Conservation (phyloP, 192 early-diverging fungal genomes). For the Podila epicladia region DNA sequence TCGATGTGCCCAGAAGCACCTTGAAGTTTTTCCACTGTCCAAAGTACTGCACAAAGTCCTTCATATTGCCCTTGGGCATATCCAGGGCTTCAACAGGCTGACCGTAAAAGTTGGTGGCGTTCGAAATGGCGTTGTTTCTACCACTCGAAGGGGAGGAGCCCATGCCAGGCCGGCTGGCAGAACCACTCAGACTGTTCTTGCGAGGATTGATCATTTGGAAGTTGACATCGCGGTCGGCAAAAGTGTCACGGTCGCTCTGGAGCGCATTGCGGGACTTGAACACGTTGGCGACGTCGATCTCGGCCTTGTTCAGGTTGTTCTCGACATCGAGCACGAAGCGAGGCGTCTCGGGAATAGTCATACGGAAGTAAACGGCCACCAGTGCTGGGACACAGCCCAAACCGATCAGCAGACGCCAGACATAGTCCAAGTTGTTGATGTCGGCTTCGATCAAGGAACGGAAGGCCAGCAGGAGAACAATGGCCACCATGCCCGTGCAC, state of each 20-base stretch:
- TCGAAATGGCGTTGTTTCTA: not conserved
- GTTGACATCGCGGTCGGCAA: conserved; percentile 2
- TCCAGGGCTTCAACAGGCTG: not conserved
- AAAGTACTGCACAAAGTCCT: conserved; percentile 59
- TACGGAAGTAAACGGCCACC: conserved; percentile 84
- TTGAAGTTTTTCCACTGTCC: conserved; percentile 75
- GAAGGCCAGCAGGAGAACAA: conserved; percentile 71
- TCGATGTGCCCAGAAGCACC: conserved; percentile 72
- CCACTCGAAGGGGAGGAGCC: not conserved
- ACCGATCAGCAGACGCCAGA: conserved; percentile 86
- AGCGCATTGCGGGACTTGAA: conserved; percentile 37
- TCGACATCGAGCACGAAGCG: conserved; percentile 68
- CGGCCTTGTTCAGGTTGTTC: conserved; percentile 41
- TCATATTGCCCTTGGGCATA: not conserved
- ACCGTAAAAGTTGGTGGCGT: not conserved
- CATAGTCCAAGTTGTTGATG: conserved; percentile 74
- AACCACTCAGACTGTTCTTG: conserved; percentile 4
- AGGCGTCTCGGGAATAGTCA: conserved; percentile 93
- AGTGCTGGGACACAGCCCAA: conserved; percentile 82
- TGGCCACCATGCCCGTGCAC: conserved; percentile 73
- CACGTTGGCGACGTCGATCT: conserved; percentile 32
- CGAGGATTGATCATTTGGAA: conserved; percentile 12
- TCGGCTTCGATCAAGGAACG: conserved; percentile 67
- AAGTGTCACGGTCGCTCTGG: conserved; percentile 16
- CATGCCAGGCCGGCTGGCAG: not conserved